These are phyloP conservation scores for Macrotyloma uniflorum DNA, from an alignment of 306 rosid genomes.

Conservation along the genomic window DNA sequence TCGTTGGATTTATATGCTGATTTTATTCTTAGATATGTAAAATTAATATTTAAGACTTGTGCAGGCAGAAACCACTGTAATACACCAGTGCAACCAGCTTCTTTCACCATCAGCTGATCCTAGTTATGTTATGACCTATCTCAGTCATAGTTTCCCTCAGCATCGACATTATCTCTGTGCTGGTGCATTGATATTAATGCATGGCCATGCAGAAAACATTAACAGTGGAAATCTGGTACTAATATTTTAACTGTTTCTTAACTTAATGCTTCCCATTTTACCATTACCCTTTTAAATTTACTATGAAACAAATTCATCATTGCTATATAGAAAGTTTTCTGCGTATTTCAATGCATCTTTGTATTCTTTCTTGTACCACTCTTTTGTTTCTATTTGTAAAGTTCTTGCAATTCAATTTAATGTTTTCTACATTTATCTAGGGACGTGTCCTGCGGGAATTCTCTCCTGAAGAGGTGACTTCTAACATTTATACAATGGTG, in stretches of 20 bases:
- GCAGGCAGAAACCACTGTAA: slow-evolving; percentile 94
- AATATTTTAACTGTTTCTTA: slow-evolving; percentile 26
- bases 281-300: slow-evolving; percentile 1
- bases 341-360: background rate
- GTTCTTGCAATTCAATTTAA: background rate
- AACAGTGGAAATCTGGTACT: slow-evolving; percentile 83
- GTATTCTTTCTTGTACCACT: slow-evolving; percentile 10
- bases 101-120: slow-evolving; percentile 93
- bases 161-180: slow-evolving; percentile 93
- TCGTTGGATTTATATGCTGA: background rate
- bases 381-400: slow-evolving; percentile 18
- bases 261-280: slow-evolving; percentile 27
- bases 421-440: slow-evolving; percentile 50
- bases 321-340: background rate
- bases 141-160: slow-evolving; percentile 74
- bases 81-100: slow-evolving; percentile 89
- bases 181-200: slow-evolving; percentile 97
- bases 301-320: background rate
- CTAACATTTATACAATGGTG: slow-evolving; percentile 95
- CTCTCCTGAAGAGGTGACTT: slow-evolving; percentile 93
- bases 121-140: slow-evolving; percentile 77
- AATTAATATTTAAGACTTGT: slow-evolving; percentile 36
- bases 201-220: slow-evolving; percentile 86
- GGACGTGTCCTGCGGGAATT: slow-evolving; percentile 89
- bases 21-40: background rate